Conservation (phyloP, 352 stramenopile species). For the Thraustochytrium sp. region DNA sequence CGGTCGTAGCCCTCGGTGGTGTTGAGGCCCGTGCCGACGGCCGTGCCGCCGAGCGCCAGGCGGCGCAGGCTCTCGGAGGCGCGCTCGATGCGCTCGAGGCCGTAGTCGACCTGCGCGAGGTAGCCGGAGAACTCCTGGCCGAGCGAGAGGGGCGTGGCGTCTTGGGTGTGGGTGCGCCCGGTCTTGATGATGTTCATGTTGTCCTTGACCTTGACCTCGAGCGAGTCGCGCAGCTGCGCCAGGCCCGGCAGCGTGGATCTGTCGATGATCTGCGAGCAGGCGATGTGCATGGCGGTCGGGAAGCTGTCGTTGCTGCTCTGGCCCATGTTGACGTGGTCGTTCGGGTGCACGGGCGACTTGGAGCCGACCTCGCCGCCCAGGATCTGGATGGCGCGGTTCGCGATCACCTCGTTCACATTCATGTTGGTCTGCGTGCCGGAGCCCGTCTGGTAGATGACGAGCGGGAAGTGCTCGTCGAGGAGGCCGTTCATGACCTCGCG, state of each 20-base stretch:
- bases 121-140: constrained; percentile 95
- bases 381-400: constrained; percentile 78
- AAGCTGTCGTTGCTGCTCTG: constrained; percentile 94
- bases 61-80: constrained; percentile 76
- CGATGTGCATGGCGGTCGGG: constrained; percentile 94
- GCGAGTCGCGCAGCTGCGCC: constrained; percentile 66
- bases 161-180: constrained; percentile 86
- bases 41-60: constrained; percentile 86
- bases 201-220: constrained; percentile 77
- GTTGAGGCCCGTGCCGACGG: constrained; percentile 86
- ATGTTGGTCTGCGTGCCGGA: constrained; percentile 95
- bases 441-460: constrained; percentile 84
- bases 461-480: constrained; percentile 88
- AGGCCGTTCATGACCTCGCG: constrained; percentile 84
- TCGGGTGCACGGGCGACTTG: constrained; percentile 85
- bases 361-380: constrained; percentile 65
- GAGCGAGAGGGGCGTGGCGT: constrained; percentile 91
- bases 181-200: constrained; percentile 95
- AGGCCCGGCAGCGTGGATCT: constrained; percentile 68
- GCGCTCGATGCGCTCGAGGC: constrained; percentile 73
- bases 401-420: constrained; percentile 94
- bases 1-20: constrained; percentile 76
- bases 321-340: constrained; percentile 95
- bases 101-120: constrained; percentile 77
- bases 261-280: constrained; percentile 74